phyloP scores from a whole-genome alignment of 495 filamentous ascomycete species.

The Saxispiralis lemnorum region DNA sequence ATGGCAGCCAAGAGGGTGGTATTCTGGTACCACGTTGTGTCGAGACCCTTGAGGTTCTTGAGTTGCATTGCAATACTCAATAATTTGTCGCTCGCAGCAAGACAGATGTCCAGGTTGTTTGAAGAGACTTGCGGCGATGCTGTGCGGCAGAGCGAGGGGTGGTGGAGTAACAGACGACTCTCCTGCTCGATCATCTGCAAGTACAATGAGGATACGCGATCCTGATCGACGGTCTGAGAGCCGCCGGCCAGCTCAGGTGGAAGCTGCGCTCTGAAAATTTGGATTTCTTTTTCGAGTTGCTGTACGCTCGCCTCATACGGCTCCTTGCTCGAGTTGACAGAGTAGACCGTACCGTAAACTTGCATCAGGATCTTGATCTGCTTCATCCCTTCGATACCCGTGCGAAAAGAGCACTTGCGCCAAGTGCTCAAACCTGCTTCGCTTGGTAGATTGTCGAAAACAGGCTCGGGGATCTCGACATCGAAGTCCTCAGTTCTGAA shows the following conservation, averaged over 20 bases:
- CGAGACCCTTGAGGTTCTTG: conserved; percentile 46
- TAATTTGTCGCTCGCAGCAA: conserved; percentile 45
- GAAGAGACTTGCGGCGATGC: conserved; percentile 39
- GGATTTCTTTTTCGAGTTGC: conserved; percentile 42
- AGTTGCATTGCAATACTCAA: conserved; percentile 41
- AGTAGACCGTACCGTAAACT: conserved; percentile 55
- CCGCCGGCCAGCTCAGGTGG: conserved; percentile 35
- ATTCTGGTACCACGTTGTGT: conserved; percentile 62
- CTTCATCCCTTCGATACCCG: conserved; percentile 44
- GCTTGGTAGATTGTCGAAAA: conserved; percentile 47
- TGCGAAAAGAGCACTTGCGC: conserved; percentile 42
- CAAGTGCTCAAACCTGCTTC: conserved; percentile 33
- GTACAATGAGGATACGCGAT: conserved; percentile 32
- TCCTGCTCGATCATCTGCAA: conserved; percentile 31
- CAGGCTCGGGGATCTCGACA: conserved; percentile 49
- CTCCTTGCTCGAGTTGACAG: conserved; percentile 37
- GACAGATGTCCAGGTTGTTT: conserved; percentile 49
- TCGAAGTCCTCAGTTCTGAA: conserved; percentile 55
- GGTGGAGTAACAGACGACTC: conserved; percentile 39
- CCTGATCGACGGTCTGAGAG: conserved; percentile 31
- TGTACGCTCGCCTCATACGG: conserved; percentile 43
- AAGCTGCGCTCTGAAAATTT: conserved; percentile 36
- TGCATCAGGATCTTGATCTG: conserved; percentile 45
- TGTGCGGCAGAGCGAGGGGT: conserved; percentile 52
- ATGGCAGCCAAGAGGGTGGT: conserved; percentile 57